Base-by-base conservation (phyloP, 2,329 filamentous ascomycete genomes). In the Colletotrichum incanum region DNA sequence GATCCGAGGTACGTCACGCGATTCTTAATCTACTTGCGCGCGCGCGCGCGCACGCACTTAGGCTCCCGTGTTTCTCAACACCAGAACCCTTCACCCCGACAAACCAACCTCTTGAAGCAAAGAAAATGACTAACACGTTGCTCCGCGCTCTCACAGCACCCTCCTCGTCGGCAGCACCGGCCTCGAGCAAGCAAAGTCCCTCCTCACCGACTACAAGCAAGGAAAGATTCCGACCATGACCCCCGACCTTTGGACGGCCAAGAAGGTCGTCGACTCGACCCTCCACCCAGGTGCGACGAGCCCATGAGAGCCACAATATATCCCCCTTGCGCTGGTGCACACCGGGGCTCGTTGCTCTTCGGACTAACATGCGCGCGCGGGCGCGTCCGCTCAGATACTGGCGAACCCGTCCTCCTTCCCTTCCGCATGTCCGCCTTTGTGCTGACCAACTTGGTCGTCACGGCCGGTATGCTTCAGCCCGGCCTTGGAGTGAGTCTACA, bases 341-440 rank as follows among this genome's bases (percentile, higher is more conserved):
- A 3, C 37, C 23, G 28, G 2, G 43, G 56, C 56, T 52, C n/a
- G 45, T 61, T 61, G 31, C 59, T 63, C 26, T 18, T 20, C 41
- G 41, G 50, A 61, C 71, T 73, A 71, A 73, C 67, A 73, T 39
- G 39, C 54, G 49, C 49, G 63, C n/a, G 6, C 26, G n/a, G n/a
- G 41, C 73, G 76, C 75, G 75, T 65, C 8, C 34, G 49, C 58
- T 26, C 74, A 97, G 96, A 99, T 83, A 98, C 95, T 23, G 96
- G 96, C 76, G 88, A 95, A 81, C 93, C 96, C 59, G 95, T 99
- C 74, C 90, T 98, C 77, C 88, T 99, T 23, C 96, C 96, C 26
- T 98, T 98, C 82, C 94, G 96, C 81, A 99, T 99, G 96, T 98
- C 96, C 63, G 93, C 90, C 84, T 99, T 96, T 81, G 95, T 97